A percentile compares a stretch with the other conserved stretches of the same genome.
Conservation (phyloP, 2,329 filamentous ascomycete genomes). For the Atkinsonella texensis region DNA sequence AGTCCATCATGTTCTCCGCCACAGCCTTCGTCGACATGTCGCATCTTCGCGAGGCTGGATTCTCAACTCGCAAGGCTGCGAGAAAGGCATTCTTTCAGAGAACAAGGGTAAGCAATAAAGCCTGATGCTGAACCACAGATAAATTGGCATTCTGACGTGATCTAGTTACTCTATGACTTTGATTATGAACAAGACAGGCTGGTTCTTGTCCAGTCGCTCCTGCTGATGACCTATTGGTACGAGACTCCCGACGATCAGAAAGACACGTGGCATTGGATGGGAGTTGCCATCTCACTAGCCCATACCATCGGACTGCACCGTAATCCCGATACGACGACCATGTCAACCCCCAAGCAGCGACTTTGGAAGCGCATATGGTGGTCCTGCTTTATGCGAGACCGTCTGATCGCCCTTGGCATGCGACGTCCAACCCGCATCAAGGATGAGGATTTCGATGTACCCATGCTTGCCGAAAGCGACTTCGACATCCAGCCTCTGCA, state of each 20-base stretch:
- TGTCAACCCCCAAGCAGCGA: conserved; percentile 61
- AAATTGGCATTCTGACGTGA: conserved; percentile 8
- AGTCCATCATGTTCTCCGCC: conserved; percentile 89
- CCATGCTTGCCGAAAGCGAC: conserved; percentile 73
- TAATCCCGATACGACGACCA: conserved; percentile 64
- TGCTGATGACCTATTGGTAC: conserved; percentile 96
- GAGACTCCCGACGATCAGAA: conserved; percentile 95
- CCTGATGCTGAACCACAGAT: not conserved
- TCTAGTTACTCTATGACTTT: conserved; percentile 77
- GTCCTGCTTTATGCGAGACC: conserved; percentile 93
- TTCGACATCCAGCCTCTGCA: conserved; percentile 66
- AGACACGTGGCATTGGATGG: conserved; percentile 99
- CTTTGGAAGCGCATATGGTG: conserved; percentile 97
- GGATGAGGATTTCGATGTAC: conserved; percentile 85
- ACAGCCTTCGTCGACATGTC: conserved; percentile 79
- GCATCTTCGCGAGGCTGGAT: conserved; percentile 65
- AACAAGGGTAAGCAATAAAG: conserved; percentile 52
- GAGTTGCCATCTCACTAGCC: conserved; percentile 81
- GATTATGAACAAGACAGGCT: conserved; percentile 90
- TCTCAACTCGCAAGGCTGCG: conserved; percentile 64
- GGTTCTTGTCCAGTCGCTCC: conserved; percentile 72
- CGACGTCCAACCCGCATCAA: conserved; percentile 84
- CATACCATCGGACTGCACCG: conserved; percentile 90
- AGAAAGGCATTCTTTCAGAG: conserved; percentile 83
- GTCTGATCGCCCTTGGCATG: conserved; percentile 87